Base-by-base conservation (phyloP, 768 basidiomycete genomes). In the Tubosaeta sp. region DNA sequence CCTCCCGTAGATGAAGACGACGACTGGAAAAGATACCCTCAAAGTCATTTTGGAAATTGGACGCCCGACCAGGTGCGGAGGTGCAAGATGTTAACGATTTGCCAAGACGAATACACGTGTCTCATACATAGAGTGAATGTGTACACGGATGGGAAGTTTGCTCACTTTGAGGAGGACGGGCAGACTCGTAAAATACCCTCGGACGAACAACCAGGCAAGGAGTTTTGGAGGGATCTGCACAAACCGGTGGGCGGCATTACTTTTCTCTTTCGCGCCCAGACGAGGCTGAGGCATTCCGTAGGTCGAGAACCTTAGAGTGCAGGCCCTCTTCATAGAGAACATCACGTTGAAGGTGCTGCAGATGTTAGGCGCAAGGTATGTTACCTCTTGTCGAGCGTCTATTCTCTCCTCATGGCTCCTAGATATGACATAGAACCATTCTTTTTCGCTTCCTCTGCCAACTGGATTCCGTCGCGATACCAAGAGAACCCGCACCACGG, bases 41-140 rank as follows among this genome's bases (percentile, higher is more conserved):
- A 79, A 52, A 74, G 75, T 1, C 65, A 74, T 12, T 84, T 78
- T 53, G 77, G 77, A 11, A 84, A 82, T 53, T 82, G 82, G 82
- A 81, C 78, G 0, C 61, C 61, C 6, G 63, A 61, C 13, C 81
- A 82, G 46, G 70, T 75, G 17, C 0, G 35, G 0, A 61, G 67
- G 43, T 72, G 72, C 41, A 57, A 61, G 48, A 74, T 77, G 67
- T 37, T 63, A 49, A 50, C 47, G 25, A 68, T 56, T 10, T 64
- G 57, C 35, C 17, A 50, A 11, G 48, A 51, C 12, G 29, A 52
- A 33, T 51, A 58, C 1, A 4, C 6, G 14, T 69, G 59, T 41
- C 25, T 33, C 4, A 55, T 68, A 46, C 58, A 68, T 46, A 58
- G 43, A 33, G 55, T 65, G 29, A 61, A 70, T 22, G 56, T 68